phyloP scores from a whole-genome alignment of 805 yeast species.

The Starmerella bombicola region DNA sequence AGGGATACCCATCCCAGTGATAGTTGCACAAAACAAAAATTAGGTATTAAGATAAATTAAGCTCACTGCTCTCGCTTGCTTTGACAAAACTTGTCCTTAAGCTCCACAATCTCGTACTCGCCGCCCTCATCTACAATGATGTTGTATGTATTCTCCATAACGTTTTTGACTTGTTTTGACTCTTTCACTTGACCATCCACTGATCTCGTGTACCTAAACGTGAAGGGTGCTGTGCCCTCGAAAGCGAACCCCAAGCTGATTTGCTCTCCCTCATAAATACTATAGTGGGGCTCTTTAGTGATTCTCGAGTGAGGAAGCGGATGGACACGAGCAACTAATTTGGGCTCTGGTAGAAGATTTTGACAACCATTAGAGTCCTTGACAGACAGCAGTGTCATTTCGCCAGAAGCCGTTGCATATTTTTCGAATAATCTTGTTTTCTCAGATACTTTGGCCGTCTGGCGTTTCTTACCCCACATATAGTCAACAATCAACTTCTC shows the following conservation, averaged over 20 bases:
- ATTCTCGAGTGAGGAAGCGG: slow-evolving; percentile 72
- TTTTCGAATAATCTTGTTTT: slow-evolving; percentile 43
- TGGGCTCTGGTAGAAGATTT: slow-evolving; percentile 10
- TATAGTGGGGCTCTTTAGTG: slow-evolving; percentile 63
- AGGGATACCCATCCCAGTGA: too few species aligned
- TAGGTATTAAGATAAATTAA: too few species aligned
- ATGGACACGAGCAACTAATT: slow-evolving; percentile 34
- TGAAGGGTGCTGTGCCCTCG: slow-evolving; percentile 83
- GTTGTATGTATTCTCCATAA: slow-evolving; percentile 54
- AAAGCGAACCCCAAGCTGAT: slow-evolving; percentile 76
- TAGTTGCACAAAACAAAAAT: too few species aligned
- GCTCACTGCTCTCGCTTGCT: too few species aligned
- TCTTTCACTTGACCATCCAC: slow-evolving; percentile 43
- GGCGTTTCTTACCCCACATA: slow-evolving; percentile 30
- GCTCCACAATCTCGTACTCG: slow-evolving; percentile 79
- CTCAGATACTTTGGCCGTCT: not conserved
- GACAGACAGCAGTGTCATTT: slow-evolving; percentile 49
- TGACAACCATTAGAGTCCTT: slow-evolving; percentile 63
- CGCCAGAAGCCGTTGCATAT: slow-evolving; percentile 75
- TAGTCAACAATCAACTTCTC: slow-evolving; percentile 41
- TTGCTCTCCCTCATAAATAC: slow-evolving; percentile 89
- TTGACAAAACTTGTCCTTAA: slow-evolving; percentile 74
- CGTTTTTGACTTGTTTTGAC: slow-evolving; percentile 42
- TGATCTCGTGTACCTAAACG: slow-evolving; percentile 68
- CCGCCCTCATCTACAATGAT: slow-evolving; percentile 80